phyloP scores from a whole-genome alignment of 2,329 filamentous ascomycete species.

The Myriangium duriaei region DNA sequence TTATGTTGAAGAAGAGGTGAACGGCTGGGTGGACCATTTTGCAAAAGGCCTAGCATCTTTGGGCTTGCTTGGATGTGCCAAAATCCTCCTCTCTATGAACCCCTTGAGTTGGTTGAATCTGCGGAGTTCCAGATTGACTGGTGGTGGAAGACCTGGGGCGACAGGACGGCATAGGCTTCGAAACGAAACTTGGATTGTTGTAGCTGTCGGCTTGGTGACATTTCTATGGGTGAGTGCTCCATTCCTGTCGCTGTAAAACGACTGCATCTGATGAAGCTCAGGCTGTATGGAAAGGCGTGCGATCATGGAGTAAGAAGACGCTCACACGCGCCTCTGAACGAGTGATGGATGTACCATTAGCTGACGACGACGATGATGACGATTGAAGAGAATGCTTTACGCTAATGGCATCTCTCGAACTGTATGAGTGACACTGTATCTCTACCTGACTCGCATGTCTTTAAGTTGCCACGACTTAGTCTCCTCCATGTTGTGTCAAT shows the following conservation, averaged over 20 bases:
- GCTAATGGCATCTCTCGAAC: not conserved
- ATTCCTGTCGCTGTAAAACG: slow-evolving; percentile 12
- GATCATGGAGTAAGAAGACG: slow-evolving; percentile 57
- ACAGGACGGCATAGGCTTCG: slow-evolving; percentile 68
- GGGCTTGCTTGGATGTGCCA: slow-evolving; percentile 73
- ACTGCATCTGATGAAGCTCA: slow-evolving; percentile 25
- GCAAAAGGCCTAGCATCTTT: slow-evolving; percentile 82
- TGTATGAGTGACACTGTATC: not conserved
- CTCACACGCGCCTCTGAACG: slow-evolving; percentile 66
- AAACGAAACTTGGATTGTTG: slow-evolving; percentile 65
- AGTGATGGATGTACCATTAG: slow-evolving; percentile 68
- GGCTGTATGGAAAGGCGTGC: slow-evolving; percentile 72
- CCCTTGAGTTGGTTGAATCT: slow-evolving; percentile 70
- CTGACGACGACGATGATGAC: slow-evolving; percentile 45
- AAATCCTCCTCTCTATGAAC: slow-evolving; percentile 61
- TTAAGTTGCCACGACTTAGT: slow-evolving; percentile 83
- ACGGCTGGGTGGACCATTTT: slow-evolving; percentile 71
- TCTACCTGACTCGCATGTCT: slow-evolving; percentile 56
- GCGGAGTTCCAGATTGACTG: slow-evolving; percentile 46
- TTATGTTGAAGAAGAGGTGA: slow-evolving; percentile 36
- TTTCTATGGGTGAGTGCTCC: slow-evolving; percentile 59
- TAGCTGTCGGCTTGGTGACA: slow-evolving; percentile 67
- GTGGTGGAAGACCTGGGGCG: slow-evolving; percentile 39
- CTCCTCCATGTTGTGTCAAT: slow-evolving; percentile 76
- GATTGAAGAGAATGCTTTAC: slow-evolving; percentile 20